phyloP scores from a whole-genome alignment of 495 filamentous ascomycete species.

The Xylaria curta region DNA sequence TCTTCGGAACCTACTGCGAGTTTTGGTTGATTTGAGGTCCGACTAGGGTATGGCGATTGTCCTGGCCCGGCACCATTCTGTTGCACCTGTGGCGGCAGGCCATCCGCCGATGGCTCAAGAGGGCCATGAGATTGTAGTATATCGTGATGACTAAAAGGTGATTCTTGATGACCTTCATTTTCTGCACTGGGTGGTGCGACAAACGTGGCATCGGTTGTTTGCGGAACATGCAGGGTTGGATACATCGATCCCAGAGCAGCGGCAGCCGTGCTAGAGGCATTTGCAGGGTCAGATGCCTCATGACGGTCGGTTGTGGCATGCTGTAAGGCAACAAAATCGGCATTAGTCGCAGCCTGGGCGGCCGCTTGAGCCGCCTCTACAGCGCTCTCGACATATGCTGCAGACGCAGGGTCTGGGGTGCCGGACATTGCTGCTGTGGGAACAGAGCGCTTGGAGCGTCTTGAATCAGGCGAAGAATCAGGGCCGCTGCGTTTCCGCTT shows the following conservation, averaged over 20 bases:
- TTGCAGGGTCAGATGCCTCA: slow-evolving; percentile 53
- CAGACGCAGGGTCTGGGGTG: slow-evolving; percentile 42
- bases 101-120: slow-evolving; percentile 42
- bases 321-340: slow-evolving; percentile 58
- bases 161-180: slow-evolving; percentile 39
- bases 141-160: slow-evolving; percentile 40
- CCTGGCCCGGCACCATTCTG: slow-evolving; percentile 40
- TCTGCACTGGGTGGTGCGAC: slow-evolving; percentile 50
- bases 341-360: slow-evolving; percentile 46
- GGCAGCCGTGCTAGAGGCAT: slow-evolving; percentile 69
- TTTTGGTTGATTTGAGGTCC: slow-evolving; percentile 57
- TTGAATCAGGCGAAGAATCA: slow-evolving; percentile 51
- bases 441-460: slow-evolving; percentile 52
- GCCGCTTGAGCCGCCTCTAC: slow-evolving; percentile 55
- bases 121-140: slow-evolving; percentile 49
- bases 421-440: slow-evolving; percentile 47
- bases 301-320: slow-evolving; percentile 53
- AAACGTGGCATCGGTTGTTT: slow-evolving; percentile 73
- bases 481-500: slow-evolving; percentile 55
- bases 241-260: slow-evolving; percentile 69
- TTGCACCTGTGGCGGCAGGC: slow-evolving; percentile 28
- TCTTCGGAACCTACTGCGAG: slow-evolving; percentile 94
- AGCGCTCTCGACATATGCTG: slow-evolving; percentile 52
- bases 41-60: slow-evolving; percentile 38
- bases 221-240: slow-evolving; percentile 72